Evolutionary conservation across 2,329 filamentous ascomycete species (phyloP).

Genomic region (Achaetomium macrosporum): DNA sequence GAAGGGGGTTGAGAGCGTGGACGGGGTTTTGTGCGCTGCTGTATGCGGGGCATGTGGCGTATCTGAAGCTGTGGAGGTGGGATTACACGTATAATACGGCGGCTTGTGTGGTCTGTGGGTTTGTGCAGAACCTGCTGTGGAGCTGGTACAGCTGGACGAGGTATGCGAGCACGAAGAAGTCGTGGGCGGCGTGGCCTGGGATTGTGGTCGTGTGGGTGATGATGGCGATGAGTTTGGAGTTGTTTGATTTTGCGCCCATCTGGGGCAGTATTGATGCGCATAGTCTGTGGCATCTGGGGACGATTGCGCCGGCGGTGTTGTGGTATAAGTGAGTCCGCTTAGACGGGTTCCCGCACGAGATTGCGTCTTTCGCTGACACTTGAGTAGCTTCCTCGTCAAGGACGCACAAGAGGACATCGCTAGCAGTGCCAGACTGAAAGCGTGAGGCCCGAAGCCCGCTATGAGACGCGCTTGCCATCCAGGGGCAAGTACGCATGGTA

Average conservation of each 20-base stretch:
- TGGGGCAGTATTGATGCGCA: conserved; percentile 84
- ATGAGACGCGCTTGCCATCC: too few relatives aligned
- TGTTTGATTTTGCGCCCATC: conserved; percentile 88
- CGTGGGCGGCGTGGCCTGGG: conserved; percentile 86
- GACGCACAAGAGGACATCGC: conserved; percentile 80
- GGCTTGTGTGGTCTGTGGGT: conserved; percentile 78
- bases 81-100: conserved; percentile 98
- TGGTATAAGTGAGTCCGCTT: conserved; percentile 80
- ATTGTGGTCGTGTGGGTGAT: conserved; percentile 89
- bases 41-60: conserved; percentile 72
- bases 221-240: conserved; percentile 88
- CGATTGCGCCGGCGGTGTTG: conserved; percentile 77
- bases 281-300: conserved; percentile 91
- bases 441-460: conserved; percentile 25
- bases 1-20: conserved; percentile 63
- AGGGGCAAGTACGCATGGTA: too few relatives aligned
- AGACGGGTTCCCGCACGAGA: not conserved
- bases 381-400: conserved; percentile 84
- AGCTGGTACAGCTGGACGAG: conserved; percentile 71
- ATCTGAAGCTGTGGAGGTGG: conserved; percentile 81
- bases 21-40: conserved; percentile 63
- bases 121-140: conserved; percentile 80
- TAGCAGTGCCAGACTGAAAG: conserved; percentile 62
- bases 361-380: conserved; percentile 8
- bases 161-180: conserved; percentile 63